Conservation (phyloP, 768 basidiomycete species). For the Mycena polygramma region DNA sequence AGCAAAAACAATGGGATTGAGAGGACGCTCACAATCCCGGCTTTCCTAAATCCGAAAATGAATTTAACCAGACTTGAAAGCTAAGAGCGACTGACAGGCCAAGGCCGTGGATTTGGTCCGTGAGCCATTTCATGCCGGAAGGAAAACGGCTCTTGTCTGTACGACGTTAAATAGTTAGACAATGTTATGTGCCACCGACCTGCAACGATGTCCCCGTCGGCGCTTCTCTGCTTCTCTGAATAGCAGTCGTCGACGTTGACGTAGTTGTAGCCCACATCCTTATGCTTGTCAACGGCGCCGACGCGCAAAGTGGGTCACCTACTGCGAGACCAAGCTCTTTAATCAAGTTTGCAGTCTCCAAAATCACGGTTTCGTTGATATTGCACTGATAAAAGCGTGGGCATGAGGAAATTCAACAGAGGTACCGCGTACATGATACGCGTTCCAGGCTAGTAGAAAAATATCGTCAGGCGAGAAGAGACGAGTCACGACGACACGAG, state of each 20-base stretch:
- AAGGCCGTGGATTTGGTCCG: slow-evolving; percentile 65
- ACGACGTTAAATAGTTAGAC: neutral
- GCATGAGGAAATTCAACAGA: neutral
- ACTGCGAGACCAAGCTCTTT: slow-evolving; percentile 66
- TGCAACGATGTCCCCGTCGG: slow-evolving; percentile 67
- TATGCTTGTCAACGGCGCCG: neutral
- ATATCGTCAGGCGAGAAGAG: neutral
- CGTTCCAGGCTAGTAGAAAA: slow-evolving; percentile 70
- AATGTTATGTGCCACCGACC: slow-evolving; percentile 51
- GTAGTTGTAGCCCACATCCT: slow-evolving; percentile 72
- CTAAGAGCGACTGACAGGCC: slow-evolving; percentile 60
- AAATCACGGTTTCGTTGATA: slow-evolving; percentile 66
- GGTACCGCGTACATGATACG: slow-evolving; percentile 64
- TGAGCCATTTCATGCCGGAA: slow-evolving; percentile 69
- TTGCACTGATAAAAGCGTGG: slow-evolving; percentile 58
- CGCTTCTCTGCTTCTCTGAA: slow-evolving; percentile 66
- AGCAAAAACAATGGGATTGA: neutral
- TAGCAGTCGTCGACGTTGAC: slow-evolving; percentile 78
- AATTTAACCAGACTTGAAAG: neutral
- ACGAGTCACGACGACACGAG: slow-evolving; percentile 16
- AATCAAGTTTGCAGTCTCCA: slow-evolving; percentile 64
- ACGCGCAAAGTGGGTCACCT: slow-evolving; percentile 17
- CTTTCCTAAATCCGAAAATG: slow-evolving; percentile 54
- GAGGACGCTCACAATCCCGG: slow-evolving; percentile 69
- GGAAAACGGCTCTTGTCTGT: slow-evolving; percentile 66